phyloP scores from a whole-genome alignment of 2,329 filamentous ascomycete species.

The Furcasterigmium furcatum region DNA sequence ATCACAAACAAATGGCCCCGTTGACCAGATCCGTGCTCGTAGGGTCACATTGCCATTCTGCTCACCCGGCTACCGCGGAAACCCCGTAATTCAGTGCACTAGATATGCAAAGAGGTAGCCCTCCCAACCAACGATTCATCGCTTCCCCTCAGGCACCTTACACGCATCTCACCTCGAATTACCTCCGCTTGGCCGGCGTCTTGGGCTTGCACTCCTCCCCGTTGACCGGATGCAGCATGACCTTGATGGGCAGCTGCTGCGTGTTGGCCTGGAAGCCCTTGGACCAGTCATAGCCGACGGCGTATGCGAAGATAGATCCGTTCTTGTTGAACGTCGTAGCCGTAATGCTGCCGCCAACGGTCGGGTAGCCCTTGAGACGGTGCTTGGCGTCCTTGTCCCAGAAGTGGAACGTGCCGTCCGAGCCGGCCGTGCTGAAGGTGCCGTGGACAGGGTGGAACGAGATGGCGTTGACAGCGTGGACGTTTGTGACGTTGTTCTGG shows the following conservation, averaged over 20 bases:
- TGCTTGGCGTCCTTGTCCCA: slow-evolving; percentile 94
- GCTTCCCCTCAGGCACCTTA: too few species aligned
- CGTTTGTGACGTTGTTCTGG: slow-evolving; percentile 74
- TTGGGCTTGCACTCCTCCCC: slow-evolving; percentile 60
- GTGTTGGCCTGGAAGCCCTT: slow-evolving; percentile 90
- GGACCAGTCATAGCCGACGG: slow-evolving; percentile 96
- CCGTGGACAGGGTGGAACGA: slow-evolving; percentile 96
- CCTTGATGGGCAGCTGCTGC: slow-evolving; percentile 70
- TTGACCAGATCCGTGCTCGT: too few species aligned
- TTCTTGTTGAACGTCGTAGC: slow-evolving; percentile 87
- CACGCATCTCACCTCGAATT: too few species aligned
- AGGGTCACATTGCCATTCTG: too few species aligned
- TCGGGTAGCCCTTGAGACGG: slow-evolving; percentile 82
- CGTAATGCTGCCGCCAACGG: slow-evolving; percentile 82
- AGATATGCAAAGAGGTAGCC: too few species aligned
- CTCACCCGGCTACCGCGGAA: too few species aligned
- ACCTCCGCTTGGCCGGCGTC: slow-evolving; percentile 58
- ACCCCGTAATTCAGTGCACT: too few species aligned
- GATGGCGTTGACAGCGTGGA: slow-evolving; percentile 95
- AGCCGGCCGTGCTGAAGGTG: slow-evolving; percentile 96
- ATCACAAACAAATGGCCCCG: too few species aligned
- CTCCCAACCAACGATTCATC: too few species aligned
- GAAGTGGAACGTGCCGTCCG: slow-evolving; percentile 95
- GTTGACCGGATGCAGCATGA: slow-evolving; percentile 77
- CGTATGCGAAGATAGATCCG: slow-evolving; percentile 83